Evolutionary conservation across 345 rosid genomes (phyloP).

Genomic region (Limnanthes douglasii): DNA sequence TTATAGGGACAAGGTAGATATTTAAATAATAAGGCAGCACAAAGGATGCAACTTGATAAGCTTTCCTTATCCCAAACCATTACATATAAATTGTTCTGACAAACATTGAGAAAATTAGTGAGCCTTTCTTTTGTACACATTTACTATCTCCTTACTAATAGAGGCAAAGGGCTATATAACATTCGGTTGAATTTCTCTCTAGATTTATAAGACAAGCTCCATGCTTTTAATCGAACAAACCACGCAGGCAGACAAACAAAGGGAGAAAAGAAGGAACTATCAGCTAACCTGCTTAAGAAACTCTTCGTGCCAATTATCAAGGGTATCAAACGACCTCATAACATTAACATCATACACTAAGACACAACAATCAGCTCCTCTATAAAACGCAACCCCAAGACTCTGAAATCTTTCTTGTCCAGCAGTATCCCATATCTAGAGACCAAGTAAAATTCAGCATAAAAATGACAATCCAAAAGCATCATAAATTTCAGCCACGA

Average conservation of each 20-base stretch:
- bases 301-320: constrained; percentile 94
- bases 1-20: no score
- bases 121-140: no score
- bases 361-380: constrained; percentile 97
- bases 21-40: no score
- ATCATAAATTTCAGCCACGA: neutral
- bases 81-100: no score
- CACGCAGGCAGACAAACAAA: constrained; percentile 13
- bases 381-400: constrained; percentile 92
- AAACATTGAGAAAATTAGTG: no score
- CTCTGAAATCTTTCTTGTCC: constrained; percentile 97
- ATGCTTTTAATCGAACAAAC: neutral
- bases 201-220: no score
- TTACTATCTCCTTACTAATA: no score
- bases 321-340: constrained; percentile 73
- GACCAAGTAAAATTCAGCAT: neutral
- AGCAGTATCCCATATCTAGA: constrained; percentile 97
- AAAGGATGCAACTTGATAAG: no score
- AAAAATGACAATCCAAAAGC: neutral
- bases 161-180: no score
- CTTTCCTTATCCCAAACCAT: no score
- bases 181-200: no score
- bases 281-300: constrained; percentile 81
- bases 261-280: neutral
- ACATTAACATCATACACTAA: constrained; percentile 90